These are phyloP conservation scores for Fusarium paranaense DNA, from an alignment of 2,329 filamentous ascomycete species.

Conservation along the genomic window DNA sequence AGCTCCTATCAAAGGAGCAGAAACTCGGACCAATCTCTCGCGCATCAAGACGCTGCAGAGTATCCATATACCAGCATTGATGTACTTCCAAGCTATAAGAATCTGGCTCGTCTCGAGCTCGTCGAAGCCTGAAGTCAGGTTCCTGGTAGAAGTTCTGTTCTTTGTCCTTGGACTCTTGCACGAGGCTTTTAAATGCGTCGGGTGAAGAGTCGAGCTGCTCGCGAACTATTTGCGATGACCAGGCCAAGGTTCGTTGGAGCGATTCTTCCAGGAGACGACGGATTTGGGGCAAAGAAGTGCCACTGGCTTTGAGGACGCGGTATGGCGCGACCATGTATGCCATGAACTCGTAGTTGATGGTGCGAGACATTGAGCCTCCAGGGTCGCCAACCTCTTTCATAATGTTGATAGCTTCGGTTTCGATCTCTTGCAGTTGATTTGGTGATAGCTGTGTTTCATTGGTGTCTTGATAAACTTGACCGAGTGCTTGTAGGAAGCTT, in stretches of 20 bases:
- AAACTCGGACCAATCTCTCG: not conserved
- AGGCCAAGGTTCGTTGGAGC: not conserved
- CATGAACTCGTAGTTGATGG: not conserved
- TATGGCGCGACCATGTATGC: not conserved
- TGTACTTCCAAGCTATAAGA: not conserved
- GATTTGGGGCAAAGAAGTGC: not conserved
- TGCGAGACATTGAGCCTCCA: not conserved
- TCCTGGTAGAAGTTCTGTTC: not conserved
- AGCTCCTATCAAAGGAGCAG: not conserved
- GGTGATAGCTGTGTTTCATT: not conserved
- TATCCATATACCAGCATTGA: constrained; percentile 4
- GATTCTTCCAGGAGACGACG: not conserved
- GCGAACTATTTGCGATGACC: not conserved
- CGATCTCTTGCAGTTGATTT: not conserved
- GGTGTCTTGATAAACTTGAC: not conserved
- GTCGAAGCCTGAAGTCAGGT: not conserved
- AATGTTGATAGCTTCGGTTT: not conserved
- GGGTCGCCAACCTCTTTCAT: not conserved
- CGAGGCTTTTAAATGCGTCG: not conserved
- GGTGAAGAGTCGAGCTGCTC: not conserved
- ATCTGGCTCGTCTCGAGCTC: not conserved
- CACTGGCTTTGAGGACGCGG: not conserved
- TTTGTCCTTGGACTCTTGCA: constrained; percentile 1
- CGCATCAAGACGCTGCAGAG: not conserved
- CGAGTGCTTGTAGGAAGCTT: not conserved